These are phyloP conservation scores for Eucalyptus viminalis DNA, from an alignment of 345 rosid species.

Conservation along the genomic window DNA sequence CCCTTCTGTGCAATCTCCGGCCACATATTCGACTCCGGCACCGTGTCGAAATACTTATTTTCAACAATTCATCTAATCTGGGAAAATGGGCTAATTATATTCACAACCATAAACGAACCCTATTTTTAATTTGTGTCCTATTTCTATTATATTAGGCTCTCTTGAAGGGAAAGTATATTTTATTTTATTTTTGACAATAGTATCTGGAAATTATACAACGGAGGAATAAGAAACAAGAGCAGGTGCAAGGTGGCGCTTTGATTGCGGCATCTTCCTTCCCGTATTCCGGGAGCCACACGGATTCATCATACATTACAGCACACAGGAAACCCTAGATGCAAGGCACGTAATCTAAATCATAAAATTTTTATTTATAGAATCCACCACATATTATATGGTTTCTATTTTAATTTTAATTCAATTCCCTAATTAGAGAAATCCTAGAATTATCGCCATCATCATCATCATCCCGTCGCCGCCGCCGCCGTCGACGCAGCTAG, in stretches of 20 bases:
- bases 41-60: background rate
- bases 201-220: background rate
- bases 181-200: background rate
- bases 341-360: background rate
- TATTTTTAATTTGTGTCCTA: background rate
- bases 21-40: background rate
- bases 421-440: background rate
- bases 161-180: background rate
- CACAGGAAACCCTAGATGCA: background rate
- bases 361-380: background rate
- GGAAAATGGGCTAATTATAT: background rate
- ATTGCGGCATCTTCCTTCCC: background rate
- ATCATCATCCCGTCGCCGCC: background rate
- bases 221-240: background rate
- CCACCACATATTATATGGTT: too few species aligned
- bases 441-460: background rate
- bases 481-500: background rate
- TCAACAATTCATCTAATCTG: background rate
- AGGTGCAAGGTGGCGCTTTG: background rate
- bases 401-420: background rate
- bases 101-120: background rate
- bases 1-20: background rate
- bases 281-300: background rate
- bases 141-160: background rate
- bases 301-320: background rate